Evolutionary conservation across 2,329 filamentous ascomycete genomes (phyloP), one percentile per base, ranked within the genome.

Genomic region (Scedosporium apiospermum): DNA sequence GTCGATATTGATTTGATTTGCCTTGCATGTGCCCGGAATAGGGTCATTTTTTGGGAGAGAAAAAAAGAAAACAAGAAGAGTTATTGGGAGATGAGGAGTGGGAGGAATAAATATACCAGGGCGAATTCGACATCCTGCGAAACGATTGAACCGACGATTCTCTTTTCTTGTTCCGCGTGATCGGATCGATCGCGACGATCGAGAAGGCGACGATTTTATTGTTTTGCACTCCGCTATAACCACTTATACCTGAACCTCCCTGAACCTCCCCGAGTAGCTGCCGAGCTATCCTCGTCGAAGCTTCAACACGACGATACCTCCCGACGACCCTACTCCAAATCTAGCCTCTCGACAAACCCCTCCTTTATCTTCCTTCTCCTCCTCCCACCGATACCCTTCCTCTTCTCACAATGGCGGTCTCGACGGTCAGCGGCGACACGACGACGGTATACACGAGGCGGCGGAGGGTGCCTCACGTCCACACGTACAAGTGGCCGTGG

Each of bases 401-500:
- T 58, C 57, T 16, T 27, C 26, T 46, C 63, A 66, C 38, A 61
- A 74, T 72, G 69, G 70, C 65, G 60, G 68, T 65, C 64, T 76
- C 72, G 21, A 75, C 74, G 57, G 68, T 73, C 34, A 38, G 34
- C 34, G 26, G 76, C 72, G 64, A 58, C 23, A 27, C n/a, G 27
- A 58, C 55, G 27, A 58, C 55, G 34, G 55, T 42, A 12, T 61
- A 61, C 49, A 61, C 60, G 6, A 21, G 51, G 23, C 60, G 60
- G 16, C 34, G 42, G 58, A 12, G 41, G 46, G 69, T 76, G 64
- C 78, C 71, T 59, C 74, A 77, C 66, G 72, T 85, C 3, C 82
- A 83, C 69, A 81, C 80, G 51, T 89, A 88, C 77, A 84, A 85
- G 75, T 89, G 86, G 86, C 86, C 86, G 18, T 83, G 84, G n/a